Base-by-base conservation (phyloP, 1,284 basidiomycete species). In the Xanthoconium separans region DNA sequence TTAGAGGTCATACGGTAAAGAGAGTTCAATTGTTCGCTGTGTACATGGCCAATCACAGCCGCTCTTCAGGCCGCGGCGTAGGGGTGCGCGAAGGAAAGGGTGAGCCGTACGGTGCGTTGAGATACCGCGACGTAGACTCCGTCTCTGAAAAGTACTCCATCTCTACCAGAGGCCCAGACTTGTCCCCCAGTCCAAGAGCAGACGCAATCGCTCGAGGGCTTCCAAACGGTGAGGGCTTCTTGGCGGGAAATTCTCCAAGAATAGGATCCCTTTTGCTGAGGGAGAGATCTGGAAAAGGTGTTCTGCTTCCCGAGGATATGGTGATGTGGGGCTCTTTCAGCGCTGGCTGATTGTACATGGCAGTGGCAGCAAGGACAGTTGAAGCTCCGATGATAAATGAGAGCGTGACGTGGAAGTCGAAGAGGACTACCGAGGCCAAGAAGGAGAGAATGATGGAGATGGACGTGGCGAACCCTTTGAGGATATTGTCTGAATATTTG, bases 391-490 rank as follows among this genome's bases (percentile, higher is more conserved):
- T 77, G 58, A 95, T 71, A 71, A 98, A 98, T 0, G 88, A 83
- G 13, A 85, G 79, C 0, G 95, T 96, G 68, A 98, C 89, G 29
- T 80, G 79, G 72, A 95, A 95, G 66, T 90, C 80, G 78, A 98
- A 98, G 34, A 98, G 82, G 20, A 83, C 83, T 58, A 98, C 92
- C 41, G 89, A 93, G 4, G 94, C 92, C 56, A 95, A 82, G 80
- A 95, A 98, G 43, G 93, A 95, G 49, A 99, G 76, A 54, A 98
- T 84, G 74, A 99, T 98, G 58, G 87, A 90, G 52, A 98, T 81
- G 59, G 88, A 91, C 0, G 95, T 98, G 9, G 96, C 96, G 65
- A 98, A 99, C 27, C 95, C 93, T 72, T 97, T 96, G 68, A 93
- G 77, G 66, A 95, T 93, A 71, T 94, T 94, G 73, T 93, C 91